These are phyloP conservation scores for Vigna mungo DNA, from an alignment of 306 rosid genomes.

Conservation along the genomic window DNA sequence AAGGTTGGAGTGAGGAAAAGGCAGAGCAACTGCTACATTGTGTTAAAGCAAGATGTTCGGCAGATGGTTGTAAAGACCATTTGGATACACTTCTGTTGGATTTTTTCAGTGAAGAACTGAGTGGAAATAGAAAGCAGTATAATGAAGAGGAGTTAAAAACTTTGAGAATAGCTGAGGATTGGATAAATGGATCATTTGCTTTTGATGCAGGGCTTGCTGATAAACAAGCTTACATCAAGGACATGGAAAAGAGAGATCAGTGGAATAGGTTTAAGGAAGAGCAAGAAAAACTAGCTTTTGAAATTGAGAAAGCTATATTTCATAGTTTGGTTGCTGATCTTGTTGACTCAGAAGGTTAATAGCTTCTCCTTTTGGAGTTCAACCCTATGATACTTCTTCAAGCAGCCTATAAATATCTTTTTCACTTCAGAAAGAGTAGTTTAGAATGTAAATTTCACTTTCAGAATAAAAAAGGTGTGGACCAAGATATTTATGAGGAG, in stretches of 20 bases:
- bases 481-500: too few relatives aligned
- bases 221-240: slow-evolving; percentile 59
- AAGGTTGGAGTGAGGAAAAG: slow-evolving; percentile 44
- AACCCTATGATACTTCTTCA: too few relatives aligned
- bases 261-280: slow-evolving; percentile 66
- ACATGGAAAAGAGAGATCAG: slow-evolving; percentile 55
- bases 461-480: too few relatives aligned
- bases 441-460: too few relatives aligned
- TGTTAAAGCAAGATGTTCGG: slow-evolving; percentile 48
- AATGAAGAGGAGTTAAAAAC: slow-evolving; percentile 41
- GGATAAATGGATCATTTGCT: slow-evolving; percentile 51
- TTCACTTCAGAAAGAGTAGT: too few relatives aligned
- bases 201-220: slow-evolving; percentile 47
- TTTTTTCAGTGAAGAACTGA: slow-evolving; percentile 60
- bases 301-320: slow-evolving; percentile 58
- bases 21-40: slow-evolving; percentile 54
- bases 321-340: slow-evolving; percentile 58
- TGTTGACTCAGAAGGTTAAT: slow-evolving; percentile 30
- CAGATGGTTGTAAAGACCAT: slow-evolving; percentile 8
- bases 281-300: slow-evolving; percentile 57
- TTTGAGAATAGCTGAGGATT: slow-evolving; percentile 57
- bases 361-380: background rate
- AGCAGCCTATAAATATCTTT: too few relatives aligned
- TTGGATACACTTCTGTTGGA: slow-evolving; percentile 57
- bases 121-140: slow-evolving; percentile 34